Percentiles rank a stretch among this genome's conserved stretches.
Evolutionary conservation across 192 early-diverging fungal genomes (phyloP).

Genomic region (Coemansia sp.): DNA sequence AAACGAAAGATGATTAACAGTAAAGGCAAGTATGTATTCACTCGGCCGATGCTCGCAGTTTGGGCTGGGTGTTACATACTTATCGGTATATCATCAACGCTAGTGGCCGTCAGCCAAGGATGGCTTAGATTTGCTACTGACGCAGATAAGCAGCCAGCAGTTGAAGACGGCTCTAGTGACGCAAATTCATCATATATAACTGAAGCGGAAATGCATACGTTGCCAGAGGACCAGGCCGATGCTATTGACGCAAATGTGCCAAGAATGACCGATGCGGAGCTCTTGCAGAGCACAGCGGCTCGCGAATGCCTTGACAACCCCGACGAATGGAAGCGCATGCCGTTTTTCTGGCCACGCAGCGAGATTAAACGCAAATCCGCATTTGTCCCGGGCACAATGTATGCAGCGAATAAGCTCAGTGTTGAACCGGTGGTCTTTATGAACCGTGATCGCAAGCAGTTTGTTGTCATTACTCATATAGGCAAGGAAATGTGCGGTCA

Average conservation of each 20-base stretch:
- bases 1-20: conserved; percentile 5
- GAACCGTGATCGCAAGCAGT: conserved; percentile 48
- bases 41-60: conserved; percentile 44
- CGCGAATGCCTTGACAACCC: conserved; percentile 37
- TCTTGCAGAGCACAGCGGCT: conserved; percentile 29
- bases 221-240: neutral
- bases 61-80: conserved; percentile 52
- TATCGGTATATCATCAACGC: conserved; percentile 36
- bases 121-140: conserved; percentile 37
- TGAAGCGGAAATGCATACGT: neutral
- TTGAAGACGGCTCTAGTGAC: neutral
- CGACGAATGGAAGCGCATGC: conserved; percentile 51
- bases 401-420: conserved; percentile 28
- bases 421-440: conserved; percentile 49
- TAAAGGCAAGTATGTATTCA: conserved; percentile 34
- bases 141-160: neutral
- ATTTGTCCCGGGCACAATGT: conserved; percentile 34
- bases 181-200: conserved; percentile 1
- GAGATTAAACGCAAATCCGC: conserved; percentile 8
- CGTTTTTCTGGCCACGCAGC: conserved; percentile 39
- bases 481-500: conserved; percentile 75
- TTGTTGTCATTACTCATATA: conserved; percentile 63
- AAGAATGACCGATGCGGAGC: conserved; percentile 15
- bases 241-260: neutral
- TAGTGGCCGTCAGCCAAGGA: conserved; percentile 42